These are phyloP conservation scores for Dendryphion nanum DNA, from an alignment of 2,329 filamentous ascomycete species.

Conservation along the genomic window DNA sequence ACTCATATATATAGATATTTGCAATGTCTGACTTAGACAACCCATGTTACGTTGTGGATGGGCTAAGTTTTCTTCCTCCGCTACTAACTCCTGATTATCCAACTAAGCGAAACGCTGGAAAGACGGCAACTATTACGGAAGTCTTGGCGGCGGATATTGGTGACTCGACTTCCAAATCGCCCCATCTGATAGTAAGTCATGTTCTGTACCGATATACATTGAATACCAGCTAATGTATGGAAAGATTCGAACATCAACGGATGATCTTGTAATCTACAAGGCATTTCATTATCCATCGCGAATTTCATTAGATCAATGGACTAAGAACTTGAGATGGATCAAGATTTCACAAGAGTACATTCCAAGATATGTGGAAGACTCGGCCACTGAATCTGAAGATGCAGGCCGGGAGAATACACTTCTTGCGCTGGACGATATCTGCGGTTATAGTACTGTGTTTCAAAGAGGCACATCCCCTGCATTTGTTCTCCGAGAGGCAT, in stretches of 20 bases:
- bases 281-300: slow-evolving; percentile 60
- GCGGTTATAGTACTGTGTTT: slow-evolving; percentile 78
- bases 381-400: slow-evolving; percentile 50
- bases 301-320: slow-evolving; percentile 46
- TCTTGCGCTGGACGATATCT: slow-evolving; percentile 62
- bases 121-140: slow-evolving; percentile 74
- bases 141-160: slow-evolving; percentile 83
- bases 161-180: slow-evolving; percentile 65
- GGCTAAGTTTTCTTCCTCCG: slow-evolving; percentile 74
- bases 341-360: slow-evolving; percentile 70
- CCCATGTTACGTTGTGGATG: slow-evolving; percentile 72
- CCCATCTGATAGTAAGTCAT: slow-evolving; percentile 74
- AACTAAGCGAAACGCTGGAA: slow-evolving; percentile 66
- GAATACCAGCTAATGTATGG: slow-evolving; percentile 5
- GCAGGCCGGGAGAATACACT: slow-evolving; percentile 50
- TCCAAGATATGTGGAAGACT: slow-evolving; percentile 56
- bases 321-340: slow-evolving; percentile 66
- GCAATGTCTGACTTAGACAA: slow-evolving; percentile 70
- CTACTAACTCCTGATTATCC: slow-evolving; percentile 70
- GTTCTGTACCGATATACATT: not conserved
- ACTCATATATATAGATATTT: slow-evolving; percentile 60
- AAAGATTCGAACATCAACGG: slow-evolving; percentile 72
- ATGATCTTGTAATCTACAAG: slow-evolving; percentile 86
- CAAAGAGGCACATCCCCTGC: slow-evolving; percentile 76
- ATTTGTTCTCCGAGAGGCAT: slow-evolving; percentile 79